Conservation (phyloP, 495 filamentous ascomycete genomes). For the Penicillium roqueforti region DNA sequence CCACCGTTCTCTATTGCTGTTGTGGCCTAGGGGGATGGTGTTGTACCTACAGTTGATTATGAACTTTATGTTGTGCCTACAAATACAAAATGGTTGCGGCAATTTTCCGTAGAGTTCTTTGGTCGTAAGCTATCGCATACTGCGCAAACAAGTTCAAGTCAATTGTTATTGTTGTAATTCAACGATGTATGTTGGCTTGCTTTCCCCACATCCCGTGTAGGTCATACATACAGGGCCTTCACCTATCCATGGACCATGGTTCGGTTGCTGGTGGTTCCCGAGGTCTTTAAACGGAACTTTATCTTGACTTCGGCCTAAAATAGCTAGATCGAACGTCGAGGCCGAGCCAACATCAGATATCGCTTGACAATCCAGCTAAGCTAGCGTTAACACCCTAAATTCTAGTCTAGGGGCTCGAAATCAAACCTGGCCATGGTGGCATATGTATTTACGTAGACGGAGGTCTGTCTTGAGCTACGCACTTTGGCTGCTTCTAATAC, state of each 20-base stretch:
- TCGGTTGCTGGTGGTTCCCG: background rate
- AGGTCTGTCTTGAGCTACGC: too few relatives aligned
- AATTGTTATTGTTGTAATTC: background rate
- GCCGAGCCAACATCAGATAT: background rate
- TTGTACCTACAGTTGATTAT: background rate
- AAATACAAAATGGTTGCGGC: background rate
- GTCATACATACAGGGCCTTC: background rate
- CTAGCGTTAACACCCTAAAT: too few relatives aligned
- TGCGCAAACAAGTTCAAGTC: background rate
- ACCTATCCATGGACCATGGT: background rate
- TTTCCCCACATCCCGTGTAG: background rate
- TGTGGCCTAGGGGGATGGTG: background rate
- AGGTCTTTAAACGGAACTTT: background rate
- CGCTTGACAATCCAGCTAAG: background rate
- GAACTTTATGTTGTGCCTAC: background rate
- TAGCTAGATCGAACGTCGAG: background rate
- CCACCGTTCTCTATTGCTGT: conserved; percentile 9
- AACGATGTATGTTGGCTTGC: background rate
- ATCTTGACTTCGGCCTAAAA: background rate
- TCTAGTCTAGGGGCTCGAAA: background rate
- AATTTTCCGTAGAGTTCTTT: background rate
- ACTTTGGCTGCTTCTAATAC: background rate
- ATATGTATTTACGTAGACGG: background rate
- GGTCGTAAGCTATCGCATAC: background rate
- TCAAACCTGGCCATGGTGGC: background rate